These are phyloP conservation scores for Tuber brumale DNA, from an alignment of 495 filamentous ascomycete genomes.

Conservation along the genomic window DNA sequence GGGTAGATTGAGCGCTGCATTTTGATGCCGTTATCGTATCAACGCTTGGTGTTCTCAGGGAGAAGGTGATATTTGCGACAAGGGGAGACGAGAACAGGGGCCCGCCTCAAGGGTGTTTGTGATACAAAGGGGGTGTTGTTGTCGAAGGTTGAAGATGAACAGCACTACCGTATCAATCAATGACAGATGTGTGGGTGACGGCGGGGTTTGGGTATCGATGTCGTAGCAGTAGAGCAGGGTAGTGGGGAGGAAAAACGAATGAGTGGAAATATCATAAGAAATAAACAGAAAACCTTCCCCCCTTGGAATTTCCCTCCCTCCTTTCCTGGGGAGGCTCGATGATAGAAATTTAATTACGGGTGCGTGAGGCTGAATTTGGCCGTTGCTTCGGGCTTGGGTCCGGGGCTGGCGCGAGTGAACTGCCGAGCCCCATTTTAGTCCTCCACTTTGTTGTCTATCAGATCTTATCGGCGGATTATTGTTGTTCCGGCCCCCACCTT, in stretches of 20 bases:
- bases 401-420: slow-evolving; percentile 4
- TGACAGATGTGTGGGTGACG: neutral
- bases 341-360: neutral
- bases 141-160: neutral
- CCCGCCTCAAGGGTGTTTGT: neutral
- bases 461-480: slow-evolving; percentile 12
- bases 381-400: slow-evolving; percentile 8
- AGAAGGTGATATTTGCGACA: neutral
- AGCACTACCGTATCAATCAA: neutral
- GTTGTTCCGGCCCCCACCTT: neutral
- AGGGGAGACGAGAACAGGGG: neutral
- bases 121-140: neutral
- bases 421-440: slow-evolving; percentile 11
- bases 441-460: neutral
- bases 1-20: slow-evolving; percentile 84
- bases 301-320: neutral
- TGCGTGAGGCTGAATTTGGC: slow-evolving; percentile 16
- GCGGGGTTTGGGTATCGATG: neutral
- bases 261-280: neutral
- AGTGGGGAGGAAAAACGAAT: slow-evolving; percentile 6
- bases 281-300: neutral
- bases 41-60: neutral
- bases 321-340: neutral
- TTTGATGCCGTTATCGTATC: slow-evolving; percentile 10
- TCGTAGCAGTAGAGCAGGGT: neutral